A percentile compares a stretch with the other conserved stretches of the same genome.
phyloP scores from a whole-genome alignment of 805 yeast genomes.

The Lachancea cidri region DNA sequence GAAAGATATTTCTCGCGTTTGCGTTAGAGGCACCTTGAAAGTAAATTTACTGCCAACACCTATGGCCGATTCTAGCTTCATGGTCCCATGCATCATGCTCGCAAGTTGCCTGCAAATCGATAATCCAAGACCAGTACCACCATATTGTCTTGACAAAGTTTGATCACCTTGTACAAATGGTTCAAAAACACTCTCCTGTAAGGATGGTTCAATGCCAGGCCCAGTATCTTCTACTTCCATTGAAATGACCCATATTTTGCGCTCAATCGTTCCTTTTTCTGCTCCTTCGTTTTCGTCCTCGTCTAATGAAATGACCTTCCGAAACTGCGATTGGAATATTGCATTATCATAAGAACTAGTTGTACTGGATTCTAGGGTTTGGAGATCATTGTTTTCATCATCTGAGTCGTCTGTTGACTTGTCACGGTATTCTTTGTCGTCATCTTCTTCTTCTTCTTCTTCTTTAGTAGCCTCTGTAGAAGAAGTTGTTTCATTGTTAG shows the following conservation, averaged over 20 bases:
- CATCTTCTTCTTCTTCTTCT: conserved; percentile 5
- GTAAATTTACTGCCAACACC: conserved; percentile 84
- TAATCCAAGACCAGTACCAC: conserved; percentile 94
- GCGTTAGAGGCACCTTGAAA: conserved; percentile 71
- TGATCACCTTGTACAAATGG: conserved; percentile 98
- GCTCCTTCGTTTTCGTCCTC: conserved; percentile 17
- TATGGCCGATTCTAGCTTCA: conserved; percentile 63
- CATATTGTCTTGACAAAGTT: conserved; percentile 81
- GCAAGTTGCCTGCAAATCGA: conserved; percentile 89
- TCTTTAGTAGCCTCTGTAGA: not conserved
- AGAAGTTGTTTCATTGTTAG: not conserved
- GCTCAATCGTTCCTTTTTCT: conserved; percentile 21
- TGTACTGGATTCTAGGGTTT: conserved; percentile 18
- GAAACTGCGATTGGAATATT: conserved; percentile 40
- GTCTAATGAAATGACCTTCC: conserved; percentile 23
- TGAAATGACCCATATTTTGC: conserved; percentile 36
- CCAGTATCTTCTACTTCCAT: conserved; percentile 86
- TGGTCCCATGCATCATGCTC: conserved; percentile 82
- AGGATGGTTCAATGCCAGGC: conserved; percentile 81
- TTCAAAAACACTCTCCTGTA: conserved; percentile 84
- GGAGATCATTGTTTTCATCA: conserved; percentile 15
- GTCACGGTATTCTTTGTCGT: conserved; percentile 6
- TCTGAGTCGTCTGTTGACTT: conserved; percentile 15
- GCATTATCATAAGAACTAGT: conserved; percentile 40
- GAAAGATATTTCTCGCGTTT: conserved; percentile 35